A percentile compares a stretch with the other conserved stretches of the same genome.
phyloP scores from a whole-genome alignment of 371 early-diverging fungal species.

The Mucor plumbeus region DNA sequence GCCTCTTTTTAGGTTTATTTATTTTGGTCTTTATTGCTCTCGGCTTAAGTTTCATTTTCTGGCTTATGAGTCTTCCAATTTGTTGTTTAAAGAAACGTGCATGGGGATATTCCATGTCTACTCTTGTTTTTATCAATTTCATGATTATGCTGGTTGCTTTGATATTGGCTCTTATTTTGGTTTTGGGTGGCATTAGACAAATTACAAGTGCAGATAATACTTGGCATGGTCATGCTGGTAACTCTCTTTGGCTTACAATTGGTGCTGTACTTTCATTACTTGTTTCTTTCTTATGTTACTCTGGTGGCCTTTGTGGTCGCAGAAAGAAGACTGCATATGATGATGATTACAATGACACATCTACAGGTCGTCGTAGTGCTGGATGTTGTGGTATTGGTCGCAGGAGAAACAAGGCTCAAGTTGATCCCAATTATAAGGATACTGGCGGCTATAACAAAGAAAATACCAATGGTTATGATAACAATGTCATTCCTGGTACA shows the following conservation, averaged over 20 bases:
- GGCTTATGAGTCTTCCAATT: slow-evolving; percentile 42
- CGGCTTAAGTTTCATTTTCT: slow-evolving; percentile 40
- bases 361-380: neutral
- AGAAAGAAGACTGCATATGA: slow-evolving; percentile 2
- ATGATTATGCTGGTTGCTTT: slow-evolving; percentile 36
- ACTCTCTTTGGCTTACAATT: slow-evolving; percentile 42
- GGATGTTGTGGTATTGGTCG: slow-evolving; percentile 3
- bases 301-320: slow-evolving; percentile 1
- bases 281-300: slow-evolving; percentile 20
- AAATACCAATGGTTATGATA: neutral
- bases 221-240: slow-evolving; percentile 39
- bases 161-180: slow-evolving; percentile 32
- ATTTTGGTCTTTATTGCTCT: slow-evolving; percentile 39
- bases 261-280: slow-evolving; percentile 34
- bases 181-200: slow-evolving; percentile 26
- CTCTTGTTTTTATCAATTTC: slow-evolving; percentile 37
- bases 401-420: slow-evolving; percentile 14
- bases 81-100: slow-evolving; percentile 31
- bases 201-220: slow-evolving; percentile 19
- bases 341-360: slow-evolving; percentile 1
- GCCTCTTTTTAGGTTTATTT: slow-evolving; percentile 45
- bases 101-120: slow-evolving; percentile 32
- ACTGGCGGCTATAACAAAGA: no score
- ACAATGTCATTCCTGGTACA: slow-evolving; percentile 4
- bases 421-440: slow-evolving; percentile 12